Evolutionary conservation across 2,329 filamentous ascomycete species (phyloP), one percentile per base, ranked within the genome.

Genomic region (Akanthomyces dipterigenus): DNA sequence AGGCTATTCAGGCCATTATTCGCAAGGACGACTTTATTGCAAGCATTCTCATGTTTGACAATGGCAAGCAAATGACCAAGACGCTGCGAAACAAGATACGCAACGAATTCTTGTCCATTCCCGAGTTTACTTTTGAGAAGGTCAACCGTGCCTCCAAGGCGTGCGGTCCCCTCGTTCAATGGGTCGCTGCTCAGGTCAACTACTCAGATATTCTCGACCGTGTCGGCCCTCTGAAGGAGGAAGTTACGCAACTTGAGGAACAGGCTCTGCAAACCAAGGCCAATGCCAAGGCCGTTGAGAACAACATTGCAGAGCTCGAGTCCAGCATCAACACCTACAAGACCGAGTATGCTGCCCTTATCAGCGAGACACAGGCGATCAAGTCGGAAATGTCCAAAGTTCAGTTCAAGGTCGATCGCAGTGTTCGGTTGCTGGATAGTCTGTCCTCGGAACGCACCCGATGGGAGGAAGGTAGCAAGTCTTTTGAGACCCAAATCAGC

Each of bases 401-500:
- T 8, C 90, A 99, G 75, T 96, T 93, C 80, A 99, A 99, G 83
- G 95, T 99, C 61, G 91, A 98, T 73, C 88, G 95, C 72, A 98
- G 93, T 78, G 91, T 97, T 64, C 88, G 92, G 70, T 82, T 99
- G 53, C 87, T 99, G 22, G 93, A 97, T 76, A 97, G 93, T 76
- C 80, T 99, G 67, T 96, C 95, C 9, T 97, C 93, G 5, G 95
- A 99, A 78, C 86, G 93, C 74, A 85, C 84, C 43, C 88, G 95
- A 70, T 99, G 95, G 95, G 95, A 99, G 71, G 91, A 93, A 70
- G 93, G 93, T 67, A 99, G 95, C 83, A 96, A 89, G 77, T 97
- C 93, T 0, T 99, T 99, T 73, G 93, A 98, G 75, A 96, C 93
- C 2, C 95, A 99, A 73, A 98, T 99, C 72, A 90, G 90, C 74